Conservation (phyloP, 169 alveolate genomes). For the Eimeria mitis region DNA sequence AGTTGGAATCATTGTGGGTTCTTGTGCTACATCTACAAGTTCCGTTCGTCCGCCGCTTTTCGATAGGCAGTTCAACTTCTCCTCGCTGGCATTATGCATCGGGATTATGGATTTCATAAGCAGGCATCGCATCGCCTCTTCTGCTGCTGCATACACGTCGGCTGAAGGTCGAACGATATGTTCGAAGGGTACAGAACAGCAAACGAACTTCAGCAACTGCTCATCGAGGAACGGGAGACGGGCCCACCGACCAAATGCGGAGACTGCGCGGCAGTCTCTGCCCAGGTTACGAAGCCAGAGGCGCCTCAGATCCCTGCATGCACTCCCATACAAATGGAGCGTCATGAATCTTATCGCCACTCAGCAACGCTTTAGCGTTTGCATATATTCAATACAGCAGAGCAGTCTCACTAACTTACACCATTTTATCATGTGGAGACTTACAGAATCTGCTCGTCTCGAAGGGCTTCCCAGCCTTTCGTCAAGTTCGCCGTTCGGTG, state of each 20-base stretch:
- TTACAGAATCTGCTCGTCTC: slow-evolving; percentile 73
- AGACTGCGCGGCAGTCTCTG: slow-evolving; percentile 76
- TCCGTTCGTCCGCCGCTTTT: not conserved
- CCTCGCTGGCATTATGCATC: not conserved
- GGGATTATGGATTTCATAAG: not conserved
- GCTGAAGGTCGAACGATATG: slow-evolving; percentile 35
- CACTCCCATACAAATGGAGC: not conserved
- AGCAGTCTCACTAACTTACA: not conserved
- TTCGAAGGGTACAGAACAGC: slow-evolving; percentile 18
- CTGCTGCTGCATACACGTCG: not conserved
- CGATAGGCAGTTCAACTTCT: not conserved
- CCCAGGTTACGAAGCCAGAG: slow-evolving; percentile 82
- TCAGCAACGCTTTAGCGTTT: not conserved
- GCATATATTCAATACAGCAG: not conserved
- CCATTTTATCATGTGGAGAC: not conserved
- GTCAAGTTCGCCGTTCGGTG: slow-evolving; percentile 72
- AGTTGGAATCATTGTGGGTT: not conserved
- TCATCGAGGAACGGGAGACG: slow-evolving; percentile 79
- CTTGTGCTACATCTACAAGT: not conserved
- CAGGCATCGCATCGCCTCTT: slow-evolving; percentile 31
- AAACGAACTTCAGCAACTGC: slow-evolving; percentile 23
- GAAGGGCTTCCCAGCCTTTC: slow-evolving; percentile 76
- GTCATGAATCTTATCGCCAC: not conserved
- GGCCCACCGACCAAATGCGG: slow-evolving; percentile 38
- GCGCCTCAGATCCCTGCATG: slow-evolving; percentile 75